Evolutionary conservation across 1,139 yeast genomes (phyloP).

Genomic region (Saccharomyces hybrid): DNA sequence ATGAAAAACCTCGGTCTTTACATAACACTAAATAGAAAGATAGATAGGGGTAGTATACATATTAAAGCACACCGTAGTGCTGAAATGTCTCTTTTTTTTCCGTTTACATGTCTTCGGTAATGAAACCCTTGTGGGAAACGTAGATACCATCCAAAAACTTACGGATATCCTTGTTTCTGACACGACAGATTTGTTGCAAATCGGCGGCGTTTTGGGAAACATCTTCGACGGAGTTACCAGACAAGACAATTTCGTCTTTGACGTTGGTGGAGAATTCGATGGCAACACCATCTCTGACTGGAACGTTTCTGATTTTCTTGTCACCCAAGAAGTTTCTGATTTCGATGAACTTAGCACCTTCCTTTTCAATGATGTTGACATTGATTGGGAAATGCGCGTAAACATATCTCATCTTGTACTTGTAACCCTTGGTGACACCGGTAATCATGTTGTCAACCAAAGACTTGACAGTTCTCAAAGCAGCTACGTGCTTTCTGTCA

Average conservation of each 20-base stretch:
- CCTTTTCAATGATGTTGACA: slow-evolving; percentile 76
- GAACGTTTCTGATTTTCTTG: slow-evolving; percentile 86
- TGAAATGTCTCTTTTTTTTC: not conserved
- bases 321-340: slow-evolving; percentile 99
- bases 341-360: slow-evolving; percentile 74
- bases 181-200: slow-evolving; percentile 96
- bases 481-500: slow-evolving; percentile 99
- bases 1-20: not conserved
- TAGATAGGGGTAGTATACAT: slow-evolving; percentile 3
- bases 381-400: slow-evolving; percentile 99
- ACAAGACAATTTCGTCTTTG: slow-evolving; percentile 89
- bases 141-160: slow-evolving; percentile 99
- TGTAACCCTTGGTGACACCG: slow-evolving; percentile 99
- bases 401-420: slow-evolving; percentile 99
- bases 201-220: slow-evolving; percentile 99
- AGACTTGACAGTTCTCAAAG: slow-evolving; percentile 97
- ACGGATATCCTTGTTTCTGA: slow-evolving; percentile 99
- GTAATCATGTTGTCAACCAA: slow-evolving; percentile 88
- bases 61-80: slow-evolving; percentile 3
- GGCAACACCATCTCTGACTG: slow-evolving; percentile 82
- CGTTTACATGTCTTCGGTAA: slow-evolving; percentile 41
- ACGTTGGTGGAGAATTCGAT: slow-evolving; percentile 73
- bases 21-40: slow-evolving; percentile 4
- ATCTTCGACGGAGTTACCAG: slow-evolving; percentile 96
- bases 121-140: slow-evolving; percentile 92